Conservation (phyloP, 176 grass and related monocot species). For the Pontederia paniculata region DNA sequence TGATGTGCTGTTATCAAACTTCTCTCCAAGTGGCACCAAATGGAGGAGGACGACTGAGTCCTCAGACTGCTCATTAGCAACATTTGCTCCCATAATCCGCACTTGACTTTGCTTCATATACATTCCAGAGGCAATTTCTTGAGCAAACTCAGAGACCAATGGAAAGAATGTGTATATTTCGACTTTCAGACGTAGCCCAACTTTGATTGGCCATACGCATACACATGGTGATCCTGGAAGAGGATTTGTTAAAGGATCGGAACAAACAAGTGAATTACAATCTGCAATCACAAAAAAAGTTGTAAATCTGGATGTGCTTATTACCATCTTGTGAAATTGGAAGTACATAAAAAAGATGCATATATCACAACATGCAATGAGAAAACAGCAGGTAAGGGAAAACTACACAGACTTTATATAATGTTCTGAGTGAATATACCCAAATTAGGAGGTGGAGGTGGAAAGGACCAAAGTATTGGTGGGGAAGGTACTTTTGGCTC, state of each 20-base stretch:
- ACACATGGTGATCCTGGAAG: conserved; percentile 58
- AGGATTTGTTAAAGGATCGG: conserved; percentile 70
- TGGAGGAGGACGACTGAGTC: conserved; percentile 77
- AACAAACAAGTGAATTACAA: conserved; percentile 65
- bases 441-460: conserved; percentile 89
- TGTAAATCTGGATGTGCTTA: background rate
- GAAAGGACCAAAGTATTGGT: conserved; percentile 61
- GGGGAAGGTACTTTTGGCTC: conserved; percentile 39
- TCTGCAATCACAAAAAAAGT: conserved; percentile 34
- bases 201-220: conserved; percentile 96
- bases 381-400: too few relatives aligned
- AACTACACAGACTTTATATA: too few relatives aligned
- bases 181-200: conserved; percentile 63
- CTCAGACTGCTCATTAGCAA: conserved; percentile 61
- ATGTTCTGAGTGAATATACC: conserved; percentile 34
- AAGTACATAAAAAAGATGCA: too few relatives aligned
- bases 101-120: conserved; percentile 65
- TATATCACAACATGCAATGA: too few relatives aligned
- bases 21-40: conserved; percentile 65
- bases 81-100: conserved; percentile 94
- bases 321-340: background rate
- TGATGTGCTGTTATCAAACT: conserved; percentile 57
- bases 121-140: conserved; percentile 71
- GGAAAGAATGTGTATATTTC: conserved; percentile 88
- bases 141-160: conserved; percentile 68